Conservation (phyloP, 2,329 filamentous ascomycete genomes). For the Talaromyces sp. region DNA sequence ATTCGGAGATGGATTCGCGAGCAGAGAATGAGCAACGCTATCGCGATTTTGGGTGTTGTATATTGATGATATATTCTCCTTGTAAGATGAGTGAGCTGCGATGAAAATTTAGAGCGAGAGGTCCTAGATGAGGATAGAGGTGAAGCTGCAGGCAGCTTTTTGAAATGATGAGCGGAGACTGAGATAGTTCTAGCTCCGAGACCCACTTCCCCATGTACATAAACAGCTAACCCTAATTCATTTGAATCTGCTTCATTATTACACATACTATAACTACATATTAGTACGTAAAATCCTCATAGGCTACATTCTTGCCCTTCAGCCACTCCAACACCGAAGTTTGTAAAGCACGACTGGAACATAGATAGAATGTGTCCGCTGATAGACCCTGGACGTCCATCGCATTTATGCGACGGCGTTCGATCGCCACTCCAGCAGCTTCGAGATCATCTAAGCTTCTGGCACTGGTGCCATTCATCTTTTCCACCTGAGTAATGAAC, state of each 20-base stretch:
- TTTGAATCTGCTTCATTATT: neutral
- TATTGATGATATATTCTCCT: too few species aligned
- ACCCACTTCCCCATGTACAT: neutral
- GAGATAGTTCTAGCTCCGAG: conserved; percentile 1
- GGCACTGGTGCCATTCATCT: conserved; percentile 31
- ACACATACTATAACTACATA: neutral
- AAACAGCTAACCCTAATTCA: neutral
- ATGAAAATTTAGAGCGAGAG: neutral
- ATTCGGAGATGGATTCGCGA: neutral
- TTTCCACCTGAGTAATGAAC: conserved; percentile 59
- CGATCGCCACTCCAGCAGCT: conserved; percentile 32
- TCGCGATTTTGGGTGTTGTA: too few species aligned
- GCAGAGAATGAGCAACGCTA: neutral
- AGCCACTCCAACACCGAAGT: conserved; percentile 54
- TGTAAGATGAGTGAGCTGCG: neutral
- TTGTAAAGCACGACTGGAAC: conserved; percentile 52
- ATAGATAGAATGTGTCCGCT: conserved; percentile 57
- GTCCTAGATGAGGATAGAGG: neutral
- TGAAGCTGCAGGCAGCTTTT: neutral
- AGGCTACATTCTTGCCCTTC: conserved; percentile 52
- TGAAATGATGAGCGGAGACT: neutral
- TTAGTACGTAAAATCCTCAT: conserved; percentile 62
- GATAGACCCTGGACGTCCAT: conserved; percentile 44
- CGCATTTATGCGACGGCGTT: conserved; percentile 47
- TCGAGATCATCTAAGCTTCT: conserved; percentile 43